Base-by-base conservation (phyloP, 2,329 filamentous ascomycete species). In the Colletotrichum orchidophilum region DNA sequence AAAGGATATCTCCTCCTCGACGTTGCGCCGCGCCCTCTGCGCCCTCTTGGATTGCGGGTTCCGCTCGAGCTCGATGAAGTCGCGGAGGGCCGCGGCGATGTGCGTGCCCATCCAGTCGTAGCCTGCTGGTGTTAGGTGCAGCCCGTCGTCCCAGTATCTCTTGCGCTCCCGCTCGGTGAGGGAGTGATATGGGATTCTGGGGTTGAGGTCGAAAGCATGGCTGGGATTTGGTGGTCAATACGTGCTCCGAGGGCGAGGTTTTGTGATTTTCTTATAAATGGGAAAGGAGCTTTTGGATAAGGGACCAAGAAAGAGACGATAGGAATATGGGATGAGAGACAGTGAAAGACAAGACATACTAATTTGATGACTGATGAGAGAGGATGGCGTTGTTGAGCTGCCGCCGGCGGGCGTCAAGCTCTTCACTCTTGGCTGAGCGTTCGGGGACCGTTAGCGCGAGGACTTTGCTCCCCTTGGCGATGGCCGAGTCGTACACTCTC, bases 381-480 rank as follows among this genome's bases (percentile, higher is more conserved):
- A 85, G 81, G 66, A 92, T 92, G 39, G 81, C 76, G 2, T 78
- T 72, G 75, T 92, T 92, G 62, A 92, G 78, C 26, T 79, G 75
- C 27, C 83, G 78, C 6, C 88, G 81, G 42, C 75, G 77, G 31
- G 74, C 72, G 21, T 79, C 78, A 24, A 85, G 66, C 26, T 74
- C 74, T n/a, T 76, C 73, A 7, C 72, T 73, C 26, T 74, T 75
- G 27, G 75, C 64, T 7, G 79, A 76, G 29, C 83, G 84, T 74
- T 92, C 90, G 0, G 89, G 89, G 2, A 93, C 83, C 0, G 90
- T 93, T 59, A 93, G 81, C 5, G 90, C 89, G 3, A 93, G 85
- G 9, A 93, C 86, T 70, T 88, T 88, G 74, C 83, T 83, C 12
- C 85, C 84, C 31, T 83, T 82, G 1, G 78, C 75, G 1, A 91